A percentile compares a stretch with the other conserved stretches of the same genome.
Evolutionary conservation across 176 grass and related monocot species (phyloP).

Genomic region (Eleusine indica): DNA sequence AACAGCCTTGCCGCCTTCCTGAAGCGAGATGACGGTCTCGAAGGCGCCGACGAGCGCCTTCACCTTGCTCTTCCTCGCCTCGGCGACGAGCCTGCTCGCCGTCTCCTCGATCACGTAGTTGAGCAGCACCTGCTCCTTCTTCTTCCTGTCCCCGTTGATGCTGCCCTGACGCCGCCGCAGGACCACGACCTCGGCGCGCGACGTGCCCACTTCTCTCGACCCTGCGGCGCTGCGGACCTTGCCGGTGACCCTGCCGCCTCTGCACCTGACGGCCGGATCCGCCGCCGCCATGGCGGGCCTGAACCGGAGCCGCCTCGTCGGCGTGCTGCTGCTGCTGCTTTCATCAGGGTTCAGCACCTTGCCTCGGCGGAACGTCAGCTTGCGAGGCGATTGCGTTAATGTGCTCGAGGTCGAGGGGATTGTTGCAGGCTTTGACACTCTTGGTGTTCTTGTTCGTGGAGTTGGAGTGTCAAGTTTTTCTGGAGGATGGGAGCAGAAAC

Average conservation of each 20-base stretch:
- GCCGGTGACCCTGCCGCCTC: background rate
- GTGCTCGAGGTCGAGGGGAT: background rate
- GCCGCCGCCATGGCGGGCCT: slow-evolving; percentile 26
- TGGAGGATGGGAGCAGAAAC: background rate
- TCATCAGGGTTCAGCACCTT: slow-evolving; percentile 52
- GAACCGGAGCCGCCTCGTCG: slow-evolving; percentile 49
- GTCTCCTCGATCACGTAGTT: slow-evolving; percentile 78
- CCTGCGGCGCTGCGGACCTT: background rate
- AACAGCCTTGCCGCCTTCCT: slow-evolving; percentile 48
- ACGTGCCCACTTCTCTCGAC: slow-evolving; percentile 3
- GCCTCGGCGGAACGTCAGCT: slow-evolving; percentile 54
- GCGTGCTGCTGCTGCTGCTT: background rate
- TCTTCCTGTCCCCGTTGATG: slow-evolving; percentile 30
- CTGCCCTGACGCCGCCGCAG: slow-evolving; percentile 43
- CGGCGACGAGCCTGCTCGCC: slow-evolving; percentile 54
- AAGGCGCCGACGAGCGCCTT: slow-evolving; percentile 81
- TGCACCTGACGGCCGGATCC: slow-evolving; percentile 20
- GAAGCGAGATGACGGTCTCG: slow-evolving; percentile 73
- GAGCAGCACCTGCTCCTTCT: slow-evolving; percentile 44
- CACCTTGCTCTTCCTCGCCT: slow-evolving; percentile 74
- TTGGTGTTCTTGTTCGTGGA: slow-evolving; percentile 37
- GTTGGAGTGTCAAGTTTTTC: slow-evolving; percentile 22
- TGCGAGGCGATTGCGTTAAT: slow-evolving; percentile 14
- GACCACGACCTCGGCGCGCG: slow-evolving; percentile 40
- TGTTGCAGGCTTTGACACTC: slow-evolving; percentile 19